phyloP scores from a whole-genome alignment of 2,329 filamentous ascomycete genomes.

The Cladobotryum mycophilum region DNA sequence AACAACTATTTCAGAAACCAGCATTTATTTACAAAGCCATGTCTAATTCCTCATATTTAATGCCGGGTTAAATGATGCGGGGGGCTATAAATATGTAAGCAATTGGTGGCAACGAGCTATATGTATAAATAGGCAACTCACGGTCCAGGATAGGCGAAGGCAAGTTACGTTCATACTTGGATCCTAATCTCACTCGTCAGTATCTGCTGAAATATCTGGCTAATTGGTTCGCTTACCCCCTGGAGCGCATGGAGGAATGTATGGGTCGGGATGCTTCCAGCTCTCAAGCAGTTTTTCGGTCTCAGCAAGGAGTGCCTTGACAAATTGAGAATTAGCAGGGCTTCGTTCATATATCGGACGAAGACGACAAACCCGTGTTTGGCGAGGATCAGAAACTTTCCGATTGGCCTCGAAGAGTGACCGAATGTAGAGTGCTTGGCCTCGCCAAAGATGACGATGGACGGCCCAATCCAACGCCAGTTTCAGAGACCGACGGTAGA shows the following conservation, averaged over 20 bases:
- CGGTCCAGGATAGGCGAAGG: conserved; percentile 72
- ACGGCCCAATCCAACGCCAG: conserved; percentile 93
- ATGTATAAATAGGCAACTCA: conserved; percentile 44
- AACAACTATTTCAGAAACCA: no score
- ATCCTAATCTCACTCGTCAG: conserved; percentile 50
- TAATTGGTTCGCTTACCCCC: conserved; percentile 56
- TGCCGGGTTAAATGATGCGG: conserved; percentile 8
- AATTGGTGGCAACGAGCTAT: background rate
- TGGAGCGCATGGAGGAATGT: conserved; percentile 80
- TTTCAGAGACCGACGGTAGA: conserved; percentile 91
- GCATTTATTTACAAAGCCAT: background rate
- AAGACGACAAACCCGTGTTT: conserved; percentile 64
- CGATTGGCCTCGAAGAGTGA: conserved; percentile 93
- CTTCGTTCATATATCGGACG: background rate
- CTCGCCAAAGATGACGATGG: conserved; percentile 86
- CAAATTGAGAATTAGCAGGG: background rate
- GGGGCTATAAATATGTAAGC: conserved; percentile 11
- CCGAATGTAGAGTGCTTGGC: conserved; percentile 92
- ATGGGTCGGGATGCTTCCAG: conserved; percentile 98
- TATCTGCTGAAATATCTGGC: background rate
- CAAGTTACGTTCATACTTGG: conserved; percentile 93
- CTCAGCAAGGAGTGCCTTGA: conserved; percentile 73
- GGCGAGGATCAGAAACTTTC: conserved; percentile 73
- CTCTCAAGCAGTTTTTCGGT: conserved; percentile 81
- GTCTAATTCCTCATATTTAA: background rate